Percentiles rank a stretch among this genome's conserved stretches.
These are phyloP conservation scores for Crithidia thermophila DNA, from an alignment of 208 protist genomes.

Conservation along the genomic window DNA sequence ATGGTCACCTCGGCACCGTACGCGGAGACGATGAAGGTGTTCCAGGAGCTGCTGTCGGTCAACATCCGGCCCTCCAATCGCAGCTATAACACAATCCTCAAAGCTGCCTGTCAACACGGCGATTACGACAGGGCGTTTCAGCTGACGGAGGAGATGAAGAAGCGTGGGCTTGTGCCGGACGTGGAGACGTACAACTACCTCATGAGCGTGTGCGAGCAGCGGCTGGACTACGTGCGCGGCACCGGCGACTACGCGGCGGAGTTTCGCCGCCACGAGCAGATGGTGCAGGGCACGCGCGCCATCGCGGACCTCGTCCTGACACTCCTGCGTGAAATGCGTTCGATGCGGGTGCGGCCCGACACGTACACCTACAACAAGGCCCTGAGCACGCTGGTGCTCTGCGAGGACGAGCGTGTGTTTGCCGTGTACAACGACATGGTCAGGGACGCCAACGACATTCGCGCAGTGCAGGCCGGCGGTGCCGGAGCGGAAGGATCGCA, in stretches of 20 bases:
- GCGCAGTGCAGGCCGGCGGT: background rate
- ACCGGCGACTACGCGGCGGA: constrained; percentile 39
- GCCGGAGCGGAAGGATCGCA: background rate
- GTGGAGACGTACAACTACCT: constrained; percentile 93
- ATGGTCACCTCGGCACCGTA: constrained; percentile 84
- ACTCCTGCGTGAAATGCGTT: constrained; percentile 82
- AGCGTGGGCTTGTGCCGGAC: constrained; percentile 78
- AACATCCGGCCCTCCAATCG: constrained; percentile 66
- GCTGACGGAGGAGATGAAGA: constrained; percentile 92
- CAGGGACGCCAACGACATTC: constrained; percentile 3
- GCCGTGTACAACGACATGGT: constrained; percentile 59
- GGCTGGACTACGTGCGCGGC: constrained; percentile 82
- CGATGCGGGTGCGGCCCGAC: constrained; percentile 72
- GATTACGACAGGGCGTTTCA: constrained; percentile 93
- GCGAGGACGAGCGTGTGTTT: constrained; percentile 77
- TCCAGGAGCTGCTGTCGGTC: constrained; percentile 65
- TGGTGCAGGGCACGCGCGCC: constrained; percentile 44
- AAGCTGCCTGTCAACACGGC: constrained; percentile 63
- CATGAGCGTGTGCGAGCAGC: constrained; percentile 74
- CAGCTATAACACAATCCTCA: constrained; percentile 91
- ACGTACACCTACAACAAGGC: constrained; percentile 91
- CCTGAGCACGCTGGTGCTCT: constrained; percentile 61
- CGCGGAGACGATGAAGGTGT: constrained; percentile 76
- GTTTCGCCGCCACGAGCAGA: constrained; percentile 65
- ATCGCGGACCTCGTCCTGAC: constrained; percentile 76